phyloP scores from a whole-genome alignment of 768 basidiomycete genomes.

The Trametes cinnabarina region DNA sequence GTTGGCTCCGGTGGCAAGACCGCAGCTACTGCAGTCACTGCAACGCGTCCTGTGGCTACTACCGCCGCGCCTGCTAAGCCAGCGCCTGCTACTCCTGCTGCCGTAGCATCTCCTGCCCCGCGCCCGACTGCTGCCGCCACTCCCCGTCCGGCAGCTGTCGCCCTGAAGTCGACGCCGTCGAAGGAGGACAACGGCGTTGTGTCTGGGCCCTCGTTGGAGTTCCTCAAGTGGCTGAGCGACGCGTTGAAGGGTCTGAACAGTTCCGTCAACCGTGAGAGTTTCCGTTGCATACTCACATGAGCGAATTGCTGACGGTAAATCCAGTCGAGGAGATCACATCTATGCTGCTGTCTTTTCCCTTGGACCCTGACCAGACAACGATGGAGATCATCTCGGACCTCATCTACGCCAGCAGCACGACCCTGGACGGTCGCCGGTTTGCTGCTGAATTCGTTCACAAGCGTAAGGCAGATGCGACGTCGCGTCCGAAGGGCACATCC shows the following conservation, averaged over 20 bases:
- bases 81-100: slow-evolving; percentile 26
- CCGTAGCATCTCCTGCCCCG: slow-evolving; percentile 26
- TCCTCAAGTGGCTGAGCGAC: slow-evolving; percentile 87
- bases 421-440: slow-evolving; percentile 92
- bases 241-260: slow-evolving; percentile 76
- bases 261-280: slow-evolving; percentile 60
- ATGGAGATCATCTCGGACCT: slow-evolving; percentile 92
- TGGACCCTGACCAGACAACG: slow-evolving; percentile 81
- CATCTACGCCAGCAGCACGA: slow-evolving; percentile 93
- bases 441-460: slow-evolving; percentile 87
- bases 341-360: slow-evolving; percentile 91
- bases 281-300: slow-evolving; percentile 19
- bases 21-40: slow-evolving; percentile 31
- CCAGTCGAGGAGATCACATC: slow-evolving; percentile 94
- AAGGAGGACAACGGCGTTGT: slow-evolving; percentile 62
- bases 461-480: slow-evolving; percentile 77
- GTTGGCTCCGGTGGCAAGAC: slow-evolving; percentile 78
- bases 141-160: slow-evolving; percentile 33
- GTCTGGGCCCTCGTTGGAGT: slow-evolving; percentile 75
- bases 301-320: neutral
- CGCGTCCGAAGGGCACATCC: slow-evolving; percentile 45
- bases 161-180: slow-evolving; percentile 28
- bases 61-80: slow-evolving; percentile 37
- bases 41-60: slow-evolving; percentile 28
- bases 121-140: slow-evolving; percentile 34